Conservation (phyloP, 345 rosid species). For the Sisymbrium altissimum region DNA sequence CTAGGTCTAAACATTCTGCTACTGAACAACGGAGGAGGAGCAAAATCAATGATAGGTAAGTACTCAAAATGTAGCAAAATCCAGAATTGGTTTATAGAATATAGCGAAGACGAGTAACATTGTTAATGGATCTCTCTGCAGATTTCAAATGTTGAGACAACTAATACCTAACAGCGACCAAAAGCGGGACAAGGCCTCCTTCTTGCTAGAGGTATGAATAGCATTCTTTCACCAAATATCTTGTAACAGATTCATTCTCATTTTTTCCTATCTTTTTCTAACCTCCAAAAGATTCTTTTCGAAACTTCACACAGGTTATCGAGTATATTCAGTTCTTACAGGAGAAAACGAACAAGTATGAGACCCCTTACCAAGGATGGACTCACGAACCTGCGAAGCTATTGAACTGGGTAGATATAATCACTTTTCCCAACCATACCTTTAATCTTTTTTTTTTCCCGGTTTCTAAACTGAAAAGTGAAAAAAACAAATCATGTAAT, state of each 20-base stretch:
- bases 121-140: slow-evolving; percentile 33
- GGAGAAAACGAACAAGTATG: slow-evolving; percentile 68
- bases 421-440: background rate
- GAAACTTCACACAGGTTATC: slow-evolving; percentile 56
- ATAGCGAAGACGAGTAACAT: background rate
- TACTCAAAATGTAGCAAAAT: background rate
- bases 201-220: slow-evolving; percentile 76
- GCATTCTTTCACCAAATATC: background rate
- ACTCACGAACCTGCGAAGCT: slow-evolving; percentile 63
- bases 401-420: slow-evolving; percentile 58
- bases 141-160: slow-evolving; percentile 88
- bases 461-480: background rate
- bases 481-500: background rate
- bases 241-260: background rate
- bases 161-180: slow-evolving; percentile 90
- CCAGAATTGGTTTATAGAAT: background rate
- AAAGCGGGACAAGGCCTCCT: slow-evolving; percentile 94
- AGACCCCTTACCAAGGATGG: slow-evolving; percentile 72
- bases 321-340: slow-evolving; percentile 93
- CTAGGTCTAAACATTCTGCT: slow-evolving; percentile 96
- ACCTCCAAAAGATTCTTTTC: background rate
- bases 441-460: background rate
- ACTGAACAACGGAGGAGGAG: slow-evolving; percentile 98
- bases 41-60: slow-evolving; percentile 92
- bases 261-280: background rate